Evolutionary conservation across 139 green algal genomes (phyloP).

Genomic region (Diplosphaera chodatii): DNA sequence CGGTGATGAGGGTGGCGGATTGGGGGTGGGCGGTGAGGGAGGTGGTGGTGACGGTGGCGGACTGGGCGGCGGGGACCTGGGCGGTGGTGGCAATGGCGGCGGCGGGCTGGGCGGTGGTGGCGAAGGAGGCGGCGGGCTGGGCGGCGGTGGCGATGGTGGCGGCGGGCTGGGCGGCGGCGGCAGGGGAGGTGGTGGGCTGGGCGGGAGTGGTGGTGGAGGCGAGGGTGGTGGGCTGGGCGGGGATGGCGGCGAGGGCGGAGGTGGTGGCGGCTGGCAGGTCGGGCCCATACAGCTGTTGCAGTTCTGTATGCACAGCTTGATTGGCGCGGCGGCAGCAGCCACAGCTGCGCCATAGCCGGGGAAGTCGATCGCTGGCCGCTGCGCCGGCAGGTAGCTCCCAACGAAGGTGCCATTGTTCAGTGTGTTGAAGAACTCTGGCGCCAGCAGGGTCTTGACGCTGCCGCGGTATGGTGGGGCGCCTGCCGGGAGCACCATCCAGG

Average conservation of each 20-base stretch:
- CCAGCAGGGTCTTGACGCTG: background rate
- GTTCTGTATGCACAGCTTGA: background rate
- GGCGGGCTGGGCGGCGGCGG: too few species aligned
- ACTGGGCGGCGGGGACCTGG: background rate
- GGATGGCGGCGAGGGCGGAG: too few species aligned
- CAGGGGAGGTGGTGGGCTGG: background rate
- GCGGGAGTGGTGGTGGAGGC: background rate
- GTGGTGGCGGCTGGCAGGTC: background rate
- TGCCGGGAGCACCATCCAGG: conserved; percentile 17
- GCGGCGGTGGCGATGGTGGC: background rate
- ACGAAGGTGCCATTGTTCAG: background rate
- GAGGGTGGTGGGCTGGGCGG: background rate
- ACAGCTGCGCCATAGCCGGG: background rate
- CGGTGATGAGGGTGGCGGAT: background rate
- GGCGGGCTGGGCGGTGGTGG: too few species aligned
- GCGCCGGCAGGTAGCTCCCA: background rate
- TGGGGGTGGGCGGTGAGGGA: too few species aligned
- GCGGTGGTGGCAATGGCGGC: background rate
- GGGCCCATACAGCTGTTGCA: background rate
- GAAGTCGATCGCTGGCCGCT: background rate
- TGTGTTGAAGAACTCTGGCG: background rate
- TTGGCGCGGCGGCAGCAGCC: too few species aligned
- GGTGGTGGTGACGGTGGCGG: background rate
- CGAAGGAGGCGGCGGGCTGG: background rate
- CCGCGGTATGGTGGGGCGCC: background rate